Conservation (phyloP, 805 yeast species). For the Metschnikowia matae region DNA sequence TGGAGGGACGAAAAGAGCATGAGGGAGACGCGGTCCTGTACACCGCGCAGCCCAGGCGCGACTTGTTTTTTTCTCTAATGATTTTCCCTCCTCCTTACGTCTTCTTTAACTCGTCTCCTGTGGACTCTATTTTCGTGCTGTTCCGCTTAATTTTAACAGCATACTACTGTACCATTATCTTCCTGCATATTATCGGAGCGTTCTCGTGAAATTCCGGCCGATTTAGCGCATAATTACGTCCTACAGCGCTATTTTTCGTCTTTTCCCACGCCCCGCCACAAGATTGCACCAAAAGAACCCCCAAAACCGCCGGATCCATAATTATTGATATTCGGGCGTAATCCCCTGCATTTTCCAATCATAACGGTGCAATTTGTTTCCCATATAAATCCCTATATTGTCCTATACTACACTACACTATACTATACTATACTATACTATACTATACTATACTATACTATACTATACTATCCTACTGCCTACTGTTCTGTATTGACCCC, state of each 20-base stretch:
- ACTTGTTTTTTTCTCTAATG: conserved; percentile 2
- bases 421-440: neutral
- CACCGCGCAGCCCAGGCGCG: neutral
- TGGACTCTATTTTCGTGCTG: neutral
- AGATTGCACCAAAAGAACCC: neutral
- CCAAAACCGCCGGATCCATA: neutral
- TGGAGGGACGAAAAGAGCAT: neutral
- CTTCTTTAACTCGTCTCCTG: neutral
- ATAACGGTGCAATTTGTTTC: neutral
- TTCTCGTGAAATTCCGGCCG: neutral
- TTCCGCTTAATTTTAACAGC: neutral
- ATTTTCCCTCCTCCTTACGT: neutral
- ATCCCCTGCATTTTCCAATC: neutral
- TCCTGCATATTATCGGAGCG: no score
- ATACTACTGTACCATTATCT: no score
- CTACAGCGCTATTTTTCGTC: neutral
- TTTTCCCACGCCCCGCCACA: neutral
- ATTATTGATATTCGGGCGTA: no score
- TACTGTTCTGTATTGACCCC: neutral
- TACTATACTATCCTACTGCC: neutral
- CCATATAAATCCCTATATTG: no score
- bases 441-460: neutral
- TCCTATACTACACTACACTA: no score
- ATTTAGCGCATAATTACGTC: neutral
- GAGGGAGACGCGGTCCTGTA: conserved; percentile 1